A percentile compares a stretch with the other conserved stretches of the same genome.
These are phyloP conservation scores for Stellera chamaejasme DNA, from an alignment of 345 rosid genomes.

Conservation along the genomic window DNA sequence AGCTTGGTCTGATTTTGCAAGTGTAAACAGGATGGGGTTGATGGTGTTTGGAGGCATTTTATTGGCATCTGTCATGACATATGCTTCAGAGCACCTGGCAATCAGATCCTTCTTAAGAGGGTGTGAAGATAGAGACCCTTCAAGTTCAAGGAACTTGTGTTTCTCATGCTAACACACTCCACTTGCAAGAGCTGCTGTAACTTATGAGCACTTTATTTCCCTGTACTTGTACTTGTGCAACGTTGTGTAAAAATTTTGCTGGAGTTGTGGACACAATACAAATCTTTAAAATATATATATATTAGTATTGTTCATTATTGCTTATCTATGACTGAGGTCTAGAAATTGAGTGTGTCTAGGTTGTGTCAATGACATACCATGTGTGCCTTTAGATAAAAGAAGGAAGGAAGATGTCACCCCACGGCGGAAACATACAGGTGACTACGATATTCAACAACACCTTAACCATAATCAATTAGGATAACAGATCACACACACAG, in stretches of 20 bases:
- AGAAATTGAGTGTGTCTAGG: too few relatives aligned
- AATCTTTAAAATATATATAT: slow-evolving; percentile 4
- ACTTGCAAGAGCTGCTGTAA: slow-evolving; percentile 10
- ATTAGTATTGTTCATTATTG: too few relatives aligned
- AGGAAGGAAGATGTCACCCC: too few relatives aligned
- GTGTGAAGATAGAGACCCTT: slow-evolving; percentile 50
- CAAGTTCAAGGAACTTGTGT: slow-evolving; percentile 38
- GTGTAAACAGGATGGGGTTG: slow-evolving; percentile 56
- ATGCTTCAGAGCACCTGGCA: slow-evolving; percentile 81
- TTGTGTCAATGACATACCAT: too few relatives aligned
- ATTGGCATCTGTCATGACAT: slow-evolving; percentile 84
- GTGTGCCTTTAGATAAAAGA: too few relatives aligned
- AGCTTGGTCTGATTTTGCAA: too few relatives aligned
- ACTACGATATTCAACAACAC: too few relatives aligned
- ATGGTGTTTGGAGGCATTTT: slow-evolving; percentile 74
- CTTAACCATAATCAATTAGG: too few relatives aligned
- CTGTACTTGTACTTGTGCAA: slow-evolving; percentile 19
- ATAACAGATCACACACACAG: too few relatives aligned
- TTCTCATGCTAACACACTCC: slow-evolving; percentile 26
- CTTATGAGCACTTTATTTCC: slow-evolving; percentile 10
- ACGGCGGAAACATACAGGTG: too few relatives aligned
- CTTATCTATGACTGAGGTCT: too few relatives aligned
- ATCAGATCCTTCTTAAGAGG: slow-evolving; percentile 59
- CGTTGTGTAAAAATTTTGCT: slow-evolving; percentile 18
- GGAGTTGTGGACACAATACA: slow-evolving; percentile 8